Percentiles rank a stretch among this genome's conserved stretches.
Conservation (phyloP, 140 eudicot genomes). For the Flaveria floridana region DNA sequence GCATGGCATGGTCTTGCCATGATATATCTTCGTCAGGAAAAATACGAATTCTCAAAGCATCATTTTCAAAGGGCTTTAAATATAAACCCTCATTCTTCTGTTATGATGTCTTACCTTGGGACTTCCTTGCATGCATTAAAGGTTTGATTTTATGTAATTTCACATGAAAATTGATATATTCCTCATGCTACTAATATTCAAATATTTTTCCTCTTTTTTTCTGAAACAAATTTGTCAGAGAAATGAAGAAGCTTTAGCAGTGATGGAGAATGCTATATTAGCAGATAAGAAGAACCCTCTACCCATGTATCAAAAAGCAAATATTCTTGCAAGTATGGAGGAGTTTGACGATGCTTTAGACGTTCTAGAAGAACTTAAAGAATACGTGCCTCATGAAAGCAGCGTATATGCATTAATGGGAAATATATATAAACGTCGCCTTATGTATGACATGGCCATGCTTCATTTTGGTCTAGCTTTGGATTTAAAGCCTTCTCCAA, state of each 20-base stretch:
- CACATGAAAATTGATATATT: neutral
- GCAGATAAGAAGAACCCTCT: conserved; percentile 98
- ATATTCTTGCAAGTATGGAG: conserved; percentile 79
- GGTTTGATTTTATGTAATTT: conserved; percentile 43
- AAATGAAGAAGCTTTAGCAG: conserved; percentile 71
- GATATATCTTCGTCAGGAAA: conserved; percentile 94
- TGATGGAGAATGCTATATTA: conserved; percentile 85
- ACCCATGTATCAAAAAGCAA: conserved; percentile 96
- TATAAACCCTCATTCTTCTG: conserved; percentile 85
- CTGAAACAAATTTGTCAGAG: conserved; percentile 44
- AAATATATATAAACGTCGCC: conserved; percentile 69
- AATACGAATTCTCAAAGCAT: conserved; percentile 94
- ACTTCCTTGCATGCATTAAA: conserved; percentile 82
- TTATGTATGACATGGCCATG: conserved; percentile 82
- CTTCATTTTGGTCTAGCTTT: conserved; percentile 94
- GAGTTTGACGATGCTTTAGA: conserved; percentile 67
- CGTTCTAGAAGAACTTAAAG: conserved; percentile 92
- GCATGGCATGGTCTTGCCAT: conserved; percentile 99
- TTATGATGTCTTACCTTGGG: conserved; percentile 91
- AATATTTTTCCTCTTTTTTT: neutral
- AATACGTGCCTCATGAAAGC: conserved; percentile 89
- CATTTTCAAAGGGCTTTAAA: conserved; percentile 80
- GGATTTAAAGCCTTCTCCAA: conserved; percentile 95
- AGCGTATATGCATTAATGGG: conserved; percentile 97
- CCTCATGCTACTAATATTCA: conserved; percentile 1